Conservation (phyloP, 768 basidiomycete species). For the Hericium coralloides region DNA sequence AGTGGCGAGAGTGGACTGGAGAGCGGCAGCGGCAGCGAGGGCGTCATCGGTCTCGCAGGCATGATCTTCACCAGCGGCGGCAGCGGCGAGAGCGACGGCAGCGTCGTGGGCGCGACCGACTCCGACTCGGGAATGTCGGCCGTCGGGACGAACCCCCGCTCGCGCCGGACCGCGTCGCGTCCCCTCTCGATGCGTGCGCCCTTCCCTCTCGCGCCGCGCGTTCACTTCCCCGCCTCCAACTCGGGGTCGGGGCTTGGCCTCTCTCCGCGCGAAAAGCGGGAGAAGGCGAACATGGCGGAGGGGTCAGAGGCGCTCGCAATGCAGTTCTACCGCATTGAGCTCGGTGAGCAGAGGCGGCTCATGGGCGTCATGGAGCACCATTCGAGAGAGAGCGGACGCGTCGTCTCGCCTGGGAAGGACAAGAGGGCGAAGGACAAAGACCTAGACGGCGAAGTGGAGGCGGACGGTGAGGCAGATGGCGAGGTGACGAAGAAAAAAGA, state of each 20-base stretch:
- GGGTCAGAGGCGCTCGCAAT: conserved; percentile 75
- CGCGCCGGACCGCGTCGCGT: background rate
- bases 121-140: background rate
- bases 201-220: background rate
- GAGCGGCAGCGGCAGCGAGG: conserved; percentile 13
- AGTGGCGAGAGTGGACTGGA: conserved; percentile 7
- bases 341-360: conserved; percentile 81
- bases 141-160: background rate
- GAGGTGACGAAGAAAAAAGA: conserved; percentile 1
- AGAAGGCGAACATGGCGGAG: conserved; percentile 41
- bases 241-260: background rate
- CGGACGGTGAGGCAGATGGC: conserved; percentile 1
- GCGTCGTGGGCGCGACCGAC: background rate
- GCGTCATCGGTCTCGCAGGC: background rate
- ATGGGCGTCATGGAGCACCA: conserved; percentile 92
- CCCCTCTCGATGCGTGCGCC: background rate
- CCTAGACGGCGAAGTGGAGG: conserved; percentile 5
- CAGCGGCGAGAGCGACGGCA: conserved; percentile 9
- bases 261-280: conserved; percentile 8
- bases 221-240: background rate
- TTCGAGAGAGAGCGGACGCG: conserved; percentile 43
- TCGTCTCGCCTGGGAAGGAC: conserved; percentile 8
- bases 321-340: conserved; percentile 91
- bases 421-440: background rate
- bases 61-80: background rate